Base-by-base conservation (phyloP, 768 basidiomycete genomes). In the Hysterangium stoloniferum region DNA sequence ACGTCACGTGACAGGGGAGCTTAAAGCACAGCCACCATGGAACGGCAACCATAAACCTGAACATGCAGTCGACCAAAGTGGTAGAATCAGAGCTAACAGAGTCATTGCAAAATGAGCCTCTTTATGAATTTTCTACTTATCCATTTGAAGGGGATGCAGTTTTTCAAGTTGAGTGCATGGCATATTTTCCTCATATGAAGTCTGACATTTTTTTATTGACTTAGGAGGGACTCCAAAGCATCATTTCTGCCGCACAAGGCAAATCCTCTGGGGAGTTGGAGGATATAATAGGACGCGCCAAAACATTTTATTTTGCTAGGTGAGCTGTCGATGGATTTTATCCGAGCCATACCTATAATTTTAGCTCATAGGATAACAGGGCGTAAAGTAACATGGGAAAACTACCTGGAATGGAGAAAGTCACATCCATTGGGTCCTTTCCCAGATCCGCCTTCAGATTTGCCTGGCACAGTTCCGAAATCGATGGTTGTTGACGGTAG, bases 271-370 rank as follows among this genome's bases (percentile, higher is more conserved):
- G 38, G 2, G 47, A 49, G 34, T 35, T 37, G 13, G 52, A 52
- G 17, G 32, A 52, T 8, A 36, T 52, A 6, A 45, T 52, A 17
- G 45, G 45, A 4, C 52, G 37, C 17, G 52, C 52, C 24, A 52
- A 52, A 22, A 45, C 41, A 17, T 52, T 34, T 31, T 52, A 52
- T 44, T 52, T 52, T 32, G 11, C 52, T 25, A 45, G 45, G 52
- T 52, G 19, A 31, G 45, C 24, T 34, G 4, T 15, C 24, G 20
- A n/a, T 2, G 12, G 44, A 17, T 28, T 24, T 45, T 32, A 15
- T 31, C 15, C 17, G 33, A 17, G 9, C 11, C 33, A 34, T 34
- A 34, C 33, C 9, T 34, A 17, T 17, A 9, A 17, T 9, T 34
- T 9, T 34, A 17, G 11, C 15, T 29, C 11, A 31, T 19, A 51